Evolutionary conservation across 225 moss, liverwort and hornwort species (phyloP).

Genomic region (Pseudisothecium myosuroides): DNA sequence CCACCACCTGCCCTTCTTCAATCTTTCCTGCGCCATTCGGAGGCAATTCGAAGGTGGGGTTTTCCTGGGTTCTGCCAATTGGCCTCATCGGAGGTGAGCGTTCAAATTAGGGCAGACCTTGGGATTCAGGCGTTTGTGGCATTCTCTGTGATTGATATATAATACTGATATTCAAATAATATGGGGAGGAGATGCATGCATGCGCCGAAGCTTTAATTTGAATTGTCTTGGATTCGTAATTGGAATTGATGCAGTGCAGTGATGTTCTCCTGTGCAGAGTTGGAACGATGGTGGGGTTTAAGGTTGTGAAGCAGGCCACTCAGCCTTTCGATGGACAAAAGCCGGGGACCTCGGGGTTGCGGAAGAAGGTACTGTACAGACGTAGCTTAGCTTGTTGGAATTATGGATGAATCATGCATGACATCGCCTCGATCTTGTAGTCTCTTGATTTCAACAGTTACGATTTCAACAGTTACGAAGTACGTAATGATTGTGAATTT

Average conservation of each 20-base stretch:
- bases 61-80: not conserved
- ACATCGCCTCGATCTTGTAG: not conserved
- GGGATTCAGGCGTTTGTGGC: not conserved
- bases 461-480: not conserved
- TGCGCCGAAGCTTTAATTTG: not conserved
- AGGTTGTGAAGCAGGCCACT: constrained; percentile 52
- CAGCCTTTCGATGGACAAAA: constrained; percentile 74
- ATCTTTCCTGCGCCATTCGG: not conserved
- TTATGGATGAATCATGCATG: not conserved
- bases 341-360: constrained; percentile 77
- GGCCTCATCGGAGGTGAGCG: not conserved
- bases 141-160: not conserved
- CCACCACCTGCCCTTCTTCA: not conserved
- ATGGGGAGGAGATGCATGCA: not conserved
- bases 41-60: no score
- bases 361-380: constrained; percentile 80
- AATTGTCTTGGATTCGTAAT: not conserved
- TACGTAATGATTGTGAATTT: not conserved
- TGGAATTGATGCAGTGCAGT: not conserved
- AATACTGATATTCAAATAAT: not conserved
- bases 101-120: not conserved
- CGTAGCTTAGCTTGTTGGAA: not conserved
- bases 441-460: not conserved
- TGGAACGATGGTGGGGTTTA: constrained; percentile 52
- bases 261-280: not conserved